These are phyloP conservation scores for Singerocomus rubriflavus DNA, from an alignment of 1,284 basidiomycete species.

Conservation along the genomic window DNA sequence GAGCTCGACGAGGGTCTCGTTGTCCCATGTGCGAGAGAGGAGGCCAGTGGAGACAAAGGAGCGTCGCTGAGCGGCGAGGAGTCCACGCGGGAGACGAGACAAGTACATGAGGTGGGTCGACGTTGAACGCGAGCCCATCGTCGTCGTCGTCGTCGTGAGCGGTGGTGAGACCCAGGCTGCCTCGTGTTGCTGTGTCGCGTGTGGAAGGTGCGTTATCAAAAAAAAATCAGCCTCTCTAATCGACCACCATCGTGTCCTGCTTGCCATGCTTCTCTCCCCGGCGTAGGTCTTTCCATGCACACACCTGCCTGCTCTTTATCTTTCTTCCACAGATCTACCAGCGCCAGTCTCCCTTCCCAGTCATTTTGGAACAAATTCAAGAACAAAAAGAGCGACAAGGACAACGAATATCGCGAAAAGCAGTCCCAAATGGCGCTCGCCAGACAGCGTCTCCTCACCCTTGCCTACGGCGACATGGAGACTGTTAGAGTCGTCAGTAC, in stretches of 20 bases:
- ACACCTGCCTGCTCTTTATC: conserved; percentile 26
- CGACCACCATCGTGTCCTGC: conserved; percentile 26
- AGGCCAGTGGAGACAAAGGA: conserved; percentile 66
- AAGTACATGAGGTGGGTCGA: neutral
- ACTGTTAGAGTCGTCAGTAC: conserved; percentile 65
- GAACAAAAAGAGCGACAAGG: conserved; percentile 52
- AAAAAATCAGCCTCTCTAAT: conserved; percentile 17
- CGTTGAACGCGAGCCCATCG: conserved; percentile 1
- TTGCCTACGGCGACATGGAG: conserved; percentile 81
- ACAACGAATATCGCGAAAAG: conserved; percentile 50
- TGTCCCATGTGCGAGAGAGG: conserved; percentile 62
- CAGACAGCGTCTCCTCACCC: conserved; percentile 70
- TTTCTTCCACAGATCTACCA: conserved; percentile 50
- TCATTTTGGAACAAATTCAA: conserved; percentile 72
- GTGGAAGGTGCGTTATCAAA: conserved; percentile 10
- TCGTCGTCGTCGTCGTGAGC: conserved; percentile 12
- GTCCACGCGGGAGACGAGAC: conserved; percentile 10
- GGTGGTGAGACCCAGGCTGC: neutral
- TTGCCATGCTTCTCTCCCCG: conserved; percentile 70
- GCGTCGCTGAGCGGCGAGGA: conserved; percentile 24
- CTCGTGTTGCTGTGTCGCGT: conserved; percentile 30
- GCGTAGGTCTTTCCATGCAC: conserved; percentile 53
- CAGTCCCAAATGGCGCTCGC: conserved; percentile 60
- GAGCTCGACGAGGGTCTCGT: conserved; percentile 57
- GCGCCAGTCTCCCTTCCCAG: conserved; percentile 56